These are phyloP conservation scores for Chrysoporthe deuterocubensis DNA, from an alignment of 2,329 filamentous ascomycete species.

Conservation along the genomic window DNA sequence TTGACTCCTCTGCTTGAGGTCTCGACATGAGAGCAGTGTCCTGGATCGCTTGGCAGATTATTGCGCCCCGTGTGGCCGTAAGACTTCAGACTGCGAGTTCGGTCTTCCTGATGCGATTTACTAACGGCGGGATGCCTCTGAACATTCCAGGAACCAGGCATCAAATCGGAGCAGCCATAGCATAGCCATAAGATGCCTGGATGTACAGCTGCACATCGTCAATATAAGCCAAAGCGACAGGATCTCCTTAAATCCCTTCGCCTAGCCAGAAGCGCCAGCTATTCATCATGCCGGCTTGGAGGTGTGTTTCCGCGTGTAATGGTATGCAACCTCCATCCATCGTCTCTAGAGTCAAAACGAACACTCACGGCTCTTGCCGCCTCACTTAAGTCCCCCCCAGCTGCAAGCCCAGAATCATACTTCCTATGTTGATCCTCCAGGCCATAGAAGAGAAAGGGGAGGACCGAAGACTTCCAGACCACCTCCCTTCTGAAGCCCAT, in stretches of 20 bases:
- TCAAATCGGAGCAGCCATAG: no score
- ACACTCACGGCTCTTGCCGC: background rate
- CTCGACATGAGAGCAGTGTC: no score
- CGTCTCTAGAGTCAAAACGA: background rate
- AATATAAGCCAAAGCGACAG: no score
- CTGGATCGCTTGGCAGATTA: no score
- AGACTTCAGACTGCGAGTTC: no score
- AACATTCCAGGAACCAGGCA: no score
- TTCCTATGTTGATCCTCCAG: background rate
- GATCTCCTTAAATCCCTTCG: background rate
- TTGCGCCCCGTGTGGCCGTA: no score
- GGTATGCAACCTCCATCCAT: constrained; percentile 3
- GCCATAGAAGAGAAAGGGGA: background rate
- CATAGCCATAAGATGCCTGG: no score
- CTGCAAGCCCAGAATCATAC: background rate
- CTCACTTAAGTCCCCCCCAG: background rate
- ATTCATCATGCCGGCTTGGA: background rate
- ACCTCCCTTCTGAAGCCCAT: constrained; percentile 6
- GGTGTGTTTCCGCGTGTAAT: background rate
- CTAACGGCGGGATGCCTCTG: no score
- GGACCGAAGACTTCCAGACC: background rate
- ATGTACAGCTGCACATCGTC: no score
- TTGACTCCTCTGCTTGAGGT: no score
- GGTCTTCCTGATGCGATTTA: no score
- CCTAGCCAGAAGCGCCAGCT: background rate